Evolutionary conservation across 2,329 filamentous ascomycete species (phyloP), one percentile per base, ranked within the genome.

Genomic region (Xylaria sp.): DNA sequence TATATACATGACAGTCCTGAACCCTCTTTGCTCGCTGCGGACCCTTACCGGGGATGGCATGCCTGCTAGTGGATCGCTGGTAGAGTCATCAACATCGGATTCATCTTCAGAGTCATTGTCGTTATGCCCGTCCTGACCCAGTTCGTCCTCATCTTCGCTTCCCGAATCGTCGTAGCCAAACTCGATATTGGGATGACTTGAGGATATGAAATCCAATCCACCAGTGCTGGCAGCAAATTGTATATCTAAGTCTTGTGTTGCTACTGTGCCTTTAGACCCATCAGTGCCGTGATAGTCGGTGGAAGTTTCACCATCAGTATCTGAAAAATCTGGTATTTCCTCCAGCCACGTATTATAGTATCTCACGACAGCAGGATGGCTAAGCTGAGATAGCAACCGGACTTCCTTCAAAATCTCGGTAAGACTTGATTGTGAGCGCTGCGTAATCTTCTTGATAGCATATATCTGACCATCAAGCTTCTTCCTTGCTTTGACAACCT

Each of bases 281-380:
- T 80, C 77, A 6, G 75, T 77, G 28, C 70, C 74, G 28, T 71
- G 64, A 20, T 78, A 78, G 13, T 88, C 87, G 0, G 83, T 86
- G 3, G 83, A 86, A 1, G 85, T 84, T 31, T 90, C 88, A 31
- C 84, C 86, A 48, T 90, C 89, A 0, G 85, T 86, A 10, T 87
- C 85, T 2, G 82, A 79, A 42, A 81, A 76, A 66, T 89, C 86
- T 6, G 81, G 79, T 17, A 88, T 79, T 74, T 94, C 90, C 78
- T 98, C 95, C 1, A 96, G 88, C 96, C 96, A 99, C 2, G 96
- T 94, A 63, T 94, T 94, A 80, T 94, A 97, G 79, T 99, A 99
- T 54, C 96, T 90, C 66, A 97, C 93, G 15, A 91, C 88, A 26
- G 88, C 86, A 3, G 94, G 94, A 79, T 98, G 95, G 75, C 97